Conservation (phyloP, 1,139 yeast species). For the Hanseniaspora sp. region DNA sequence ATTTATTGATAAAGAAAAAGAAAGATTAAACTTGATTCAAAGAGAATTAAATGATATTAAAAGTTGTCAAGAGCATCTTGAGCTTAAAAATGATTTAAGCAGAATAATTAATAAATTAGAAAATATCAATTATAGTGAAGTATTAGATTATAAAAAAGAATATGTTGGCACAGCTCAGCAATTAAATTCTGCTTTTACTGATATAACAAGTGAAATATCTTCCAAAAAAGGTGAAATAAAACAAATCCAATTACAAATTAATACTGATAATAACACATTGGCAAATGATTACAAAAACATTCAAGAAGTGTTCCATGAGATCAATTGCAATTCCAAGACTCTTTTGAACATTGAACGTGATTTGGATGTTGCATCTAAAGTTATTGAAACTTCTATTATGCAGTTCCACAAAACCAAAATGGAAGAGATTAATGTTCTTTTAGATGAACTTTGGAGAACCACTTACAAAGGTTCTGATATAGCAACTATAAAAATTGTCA, state of each 20-base stretch:
- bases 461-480: constrained; percentile 95
- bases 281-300: constrained; percentile 61
- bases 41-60: constrained; percentile 43
- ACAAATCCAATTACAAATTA: constrained; percentile 68
- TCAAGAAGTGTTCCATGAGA: constrained; percentile 38
- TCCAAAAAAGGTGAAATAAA: constrained; percentile 75
- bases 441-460: constrained; percentile 85
- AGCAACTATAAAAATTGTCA: constrained; percentile 74
- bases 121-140: constrained; percentile 45
- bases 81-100: constrained; percentile 31
- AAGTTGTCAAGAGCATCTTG: constrained; percentile 45
- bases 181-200: constrained; percentile 46
- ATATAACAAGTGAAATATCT: constrained; percentile 57
- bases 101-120: constrained; percentile 32
- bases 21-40: constrained; percentile 38
- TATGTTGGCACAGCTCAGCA: constrained; percentile 50
- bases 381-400: constrained; percentile 89
- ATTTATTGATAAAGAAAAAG: constrained; percentile 28
- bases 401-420: constrained; percentile 81
- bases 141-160: constrained; percentile 50
- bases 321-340: constrained; percentile 9
- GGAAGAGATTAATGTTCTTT: constrained; percentile 79
- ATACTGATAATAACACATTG: constrained; percentile 46
- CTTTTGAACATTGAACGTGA: constrained; percentile 55
- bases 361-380: constrained; percentile 67